These are phyloP conservation scores for Striga asiatica DNA, from an alignment of 257 asterid genomes.

Conservation along the genomic window DNA sequence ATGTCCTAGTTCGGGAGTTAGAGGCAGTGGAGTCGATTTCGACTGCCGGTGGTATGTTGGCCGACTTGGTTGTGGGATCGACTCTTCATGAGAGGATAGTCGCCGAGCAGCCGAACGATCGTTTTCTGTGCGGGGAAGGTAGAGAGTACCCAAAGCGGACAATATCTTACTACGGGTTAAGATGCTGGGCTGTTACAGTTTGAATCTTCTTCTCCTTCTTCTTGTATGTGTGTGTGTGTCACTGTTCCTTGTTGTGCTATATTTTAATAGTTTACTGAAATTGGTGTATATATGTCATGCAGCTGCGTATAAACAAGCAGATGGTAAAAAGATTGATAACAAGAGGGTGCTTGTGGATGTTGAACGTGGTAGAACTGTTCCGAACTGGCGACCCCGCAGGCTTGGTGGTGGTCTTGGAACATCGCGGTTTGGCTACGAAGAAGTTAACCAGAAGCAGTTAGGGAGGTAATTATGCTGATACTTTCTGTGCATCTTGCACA, in stretches of 20 bases:
- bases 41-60: too few species aligned
- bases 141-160: too few species aligned
- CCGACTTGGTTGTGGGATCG: too few species aligned
- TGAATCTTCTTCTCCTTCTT: conserved; percentile 3
- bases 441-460: conserved; percentile 32
- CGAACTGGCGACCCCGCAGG: conserved; percentile 85
- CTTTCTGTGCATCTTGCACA: too few species aligned
- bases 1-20: too few species aligned
- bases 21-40: too few species aligned
- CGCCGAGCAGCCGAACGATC: too few species aligned
- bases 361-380: conserved; percentile 89
- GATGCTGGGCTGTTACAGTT: too few species aligned
- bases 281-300: conserved; percentile 20
- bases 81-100: too few species aligned
- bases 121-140: too few species aligned
- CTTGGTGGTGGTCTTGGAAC: conserved; percentile 95
- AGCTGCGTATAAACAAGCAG: conserved; percentile 91
- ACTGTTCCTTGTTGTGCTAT: not conserved
- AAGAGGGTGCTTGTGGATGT: conserved; percentile 84
- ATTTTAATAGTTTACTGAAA: not conserved
- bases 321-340: conserved; percentile 74
- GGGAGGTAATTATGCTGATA: conserved; percentile 57
- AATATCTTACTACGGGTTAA: too few species aligned
- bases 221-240: too few species aligned
- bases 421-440: conserved; percentile 65